Evolutionary conservation across 257 asterid species (phyloP).

Genomic region (Solanum pinnatisectum): DNA sequence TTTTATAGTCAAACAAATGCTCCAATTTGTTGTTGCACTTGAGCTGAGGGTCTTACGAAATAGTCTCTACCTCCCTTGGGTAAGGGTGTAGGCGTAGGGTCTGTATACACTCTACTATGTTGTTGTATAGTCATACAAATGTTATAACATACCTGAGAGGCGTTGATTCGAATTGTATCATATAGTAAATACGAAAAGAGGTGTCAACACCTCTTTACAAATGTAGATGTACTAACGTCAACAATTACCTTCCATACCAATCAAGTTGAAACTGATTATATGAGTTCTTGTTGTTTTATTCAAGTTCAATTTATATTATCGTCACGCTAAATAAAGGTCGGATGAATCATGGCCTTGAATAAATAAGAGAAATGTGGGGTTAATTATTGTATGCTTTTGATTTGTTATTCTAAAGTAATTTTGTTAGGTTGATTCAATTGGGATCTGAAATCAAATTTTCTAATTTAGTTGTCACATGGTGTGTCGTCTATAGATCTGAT

Average conservation of each 20-base stretch:
- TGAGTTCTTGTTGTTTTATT: background rate
- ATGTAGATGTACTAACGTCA: background rate
- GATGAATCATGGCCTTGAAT: background rate
- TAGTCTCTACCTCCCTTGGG: background rate
- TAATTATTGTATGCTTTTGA: background rate
- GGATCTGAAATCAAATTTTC: background rate
- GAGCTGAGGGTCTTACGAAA: background rate
- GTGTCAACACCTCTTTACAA: background rate
- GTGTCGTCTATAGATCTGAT: background rate
- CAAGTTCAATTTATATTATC: background rate
- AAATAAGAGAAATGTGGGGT: background rate
- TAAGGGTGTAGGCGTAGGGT: background rate
- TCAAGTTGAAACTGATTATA: background rate
- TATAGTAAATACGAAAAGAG: background rate
- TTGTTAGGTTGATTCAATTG: background rate
- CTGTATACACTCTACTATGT: background rate
- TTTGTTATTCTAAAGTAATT: background rate
- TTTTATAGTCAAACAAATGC: background rate
- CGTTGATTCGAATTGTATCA: background rate
- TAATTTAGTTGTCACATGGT: background rate
- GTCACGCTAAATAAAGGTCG: background rate
- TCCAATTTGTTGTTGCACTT: background rate
- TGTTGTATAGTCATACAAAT: background rate
- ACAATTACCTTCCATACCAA: background rate
- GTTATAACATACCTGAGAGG: background rate